Percentiles rank a stretch among this genome's conserved stretches.
Evolutionary conservation across 139 green algal species (phyloP).

Genomic region (Nannochloris sp.): DNA sequence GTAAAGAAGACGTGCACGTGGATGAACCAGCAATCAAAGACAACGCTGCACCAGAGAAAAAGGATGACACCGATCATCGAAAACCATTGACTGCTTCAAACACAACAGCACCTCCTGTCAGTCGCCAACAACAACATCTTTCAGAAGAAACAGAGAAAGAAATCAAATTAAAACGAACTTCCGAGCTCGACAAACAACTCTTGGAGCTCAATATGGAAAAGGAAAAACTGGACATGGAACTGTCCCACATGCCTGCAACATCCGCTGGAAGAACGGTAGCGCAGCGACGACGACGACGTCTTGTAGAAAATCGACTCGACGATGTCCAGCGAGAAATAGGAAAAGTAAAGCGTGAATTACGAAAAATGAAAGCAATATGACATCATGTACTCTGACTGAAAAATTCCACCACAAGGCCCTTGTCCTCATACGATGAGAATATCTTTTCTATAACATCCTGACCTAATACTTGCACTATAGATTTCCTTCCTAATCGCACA

Average conservation of each 20-base stretch:
- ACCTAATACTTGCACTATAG: background rate
- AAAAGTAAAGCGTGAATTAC: background rate
- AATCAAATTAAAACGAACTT: background rate
- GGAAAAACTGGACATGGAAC: background rate
- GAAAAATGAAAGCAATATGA: constrained; percentile 1
- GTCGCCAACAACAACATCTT: background rate
- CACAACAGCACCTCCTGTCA: background rate
- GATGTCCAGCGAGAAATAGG: background rate
- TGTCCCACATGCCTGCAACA: background rate
- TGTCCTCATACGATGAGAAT: background rate
- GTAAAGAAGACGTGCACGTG: no score
- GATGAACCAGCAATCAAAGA: no score
- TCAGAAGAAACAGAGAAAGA: background rate
- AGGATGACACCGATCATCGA: no score
- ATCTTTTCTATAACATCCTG: background rate
- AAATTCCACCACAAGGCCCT: background rate
- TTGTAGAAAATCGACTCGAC: background rate
- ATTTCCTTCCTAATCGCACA: background rate
- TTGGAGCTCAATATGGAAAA: constrained; percentile 1
- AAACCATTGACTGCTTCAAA: background rate
- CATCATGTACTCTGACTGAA: background rate
- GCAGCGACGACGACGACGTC: background rate
- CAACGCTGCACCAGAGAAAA: no score
- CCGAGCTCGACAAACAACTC: background rate
- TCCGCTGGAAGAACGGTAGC: background rate